Base-by-base conservation (phyloP, 2,329 filamentous ascomycete species). In the Pseudogymnoascus sp. region DNA sequence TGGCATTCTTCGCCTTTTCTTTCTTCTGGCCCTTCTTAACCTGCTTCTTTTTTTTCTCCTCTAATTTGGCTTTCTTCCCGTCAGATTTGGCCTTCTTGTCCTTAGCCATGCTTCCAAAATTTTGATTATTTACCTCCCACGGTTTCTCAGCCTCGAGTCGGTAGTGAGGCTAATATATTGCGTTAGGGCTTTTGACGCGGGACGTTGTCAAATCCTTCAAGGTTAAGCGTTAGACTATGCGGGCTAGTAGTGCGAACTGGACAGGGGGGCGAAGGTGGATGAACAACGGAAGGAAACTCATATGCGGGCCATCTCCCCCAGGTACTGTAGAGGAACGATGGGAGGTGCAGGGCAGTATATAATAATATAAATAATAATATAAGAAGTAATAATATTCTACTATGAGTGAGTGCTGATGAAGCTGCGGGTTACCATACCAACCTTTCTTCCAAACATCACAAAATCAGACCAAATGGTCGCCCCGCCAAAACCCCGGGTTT, bases 21-120 rank as follows among this genome's bases (percentile, higher is more conserved):
- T 92, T 96, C 76, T 96, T 96, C 72, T 95, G 92, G 28, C 89
- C 88, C 75, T 96, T 96, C 76, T 90, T 95, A 73, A 90, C 89
- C 75, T 95, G 90, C 78, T 96, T 96, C 68, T 82, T 79, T 69
- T 86, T 86, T 76, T 88, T 88, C 71, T 87, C 85, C 25, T 84
- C 81, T 71, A 80, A 76, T 72, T 80, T 81, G 41, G 80, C 79
- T 73, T 82, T 81, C 71, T 83, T 83, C 69, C 77, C 72, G 4
- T 82, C 80, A 19, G 68, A 70, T 64, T 75, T 74, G 21, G 69
- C 71, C 69, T 82, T 83, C 71, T 83, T 83, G 66, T 82, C 81
- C 68, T 83, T 83, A 25, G 77, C 80, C 81, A 81, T 82, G 25
- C 54, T 68, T 64, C 60, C 19, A 61, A 43, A 41, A 25, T 4